Conservation (phyloP, 305 asterid species). For the Petunia hybrid region DNA sequence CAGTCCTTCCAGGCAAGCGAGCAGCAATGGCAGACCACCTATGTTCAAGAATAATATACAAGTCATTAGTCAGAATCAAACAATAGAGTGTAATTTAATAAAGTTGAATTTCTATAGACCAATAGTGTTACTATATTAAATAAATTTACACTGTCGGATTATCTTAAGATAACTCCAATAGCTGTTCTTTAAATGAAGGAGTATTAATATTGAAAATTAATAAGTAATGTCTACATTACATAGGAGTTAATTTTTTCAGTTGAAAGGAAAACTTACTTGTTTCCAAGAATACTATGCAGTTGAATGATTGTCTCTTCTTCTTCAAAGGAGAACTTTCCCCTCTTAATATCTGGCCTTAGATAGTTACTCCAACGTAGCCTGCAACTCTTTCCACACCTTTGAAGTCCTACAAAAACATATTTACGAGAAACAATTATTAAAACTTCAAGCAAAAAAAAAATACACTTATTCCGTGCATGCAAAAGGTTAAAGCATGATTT, state of each 20-base stretch:
- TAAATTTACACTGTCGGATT: too few species aligned
- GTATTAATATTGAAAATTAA: too few species aligned
- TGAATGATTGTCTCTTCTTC: constrained; percentile 89
- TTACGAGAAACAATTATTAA: not conserved
- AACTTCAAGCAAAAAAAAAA: not conserved
- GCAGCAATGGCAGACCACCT: constrained; percentile 95
- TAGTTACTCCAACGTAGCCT: constrained; percentile 91
- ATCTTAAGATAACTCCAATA: too few species aligned
- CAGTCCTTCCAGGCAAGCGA: constrained; percentile 82
- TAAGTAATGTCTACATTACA: too few species aligned
- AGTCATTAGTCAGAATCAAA: not conserved
- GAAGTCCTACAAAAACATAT: constrained; percentile 53
- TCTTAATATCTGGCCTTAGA: constrained; percentile 82
- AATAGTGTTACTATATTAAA: too few species aligned
- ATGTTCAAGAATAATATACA: not conserved
- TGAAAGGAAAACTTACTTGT: constrained; percentile 59
- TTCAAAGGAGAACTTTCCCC: constrained; percentile 80
- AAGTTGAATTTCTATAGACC: too few species aligned
- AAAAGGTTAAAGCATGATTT: too few species aligned
- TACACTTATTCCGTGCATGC: too few species aligned
- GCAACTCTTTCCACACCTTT: constrained; percentile 95
- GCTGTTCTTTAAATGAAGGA: too few species aligned
- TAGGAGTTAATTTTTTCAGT: not conserved
- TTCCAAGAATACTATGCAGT: constrained; percentile 82
- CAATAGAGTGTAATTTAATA: not conserved